These are phyloP conservation scores for Hygrophorus russula DNA, from an alignment of 768 basidiomycete genomes.

Conservation along the genomic window DNA sequence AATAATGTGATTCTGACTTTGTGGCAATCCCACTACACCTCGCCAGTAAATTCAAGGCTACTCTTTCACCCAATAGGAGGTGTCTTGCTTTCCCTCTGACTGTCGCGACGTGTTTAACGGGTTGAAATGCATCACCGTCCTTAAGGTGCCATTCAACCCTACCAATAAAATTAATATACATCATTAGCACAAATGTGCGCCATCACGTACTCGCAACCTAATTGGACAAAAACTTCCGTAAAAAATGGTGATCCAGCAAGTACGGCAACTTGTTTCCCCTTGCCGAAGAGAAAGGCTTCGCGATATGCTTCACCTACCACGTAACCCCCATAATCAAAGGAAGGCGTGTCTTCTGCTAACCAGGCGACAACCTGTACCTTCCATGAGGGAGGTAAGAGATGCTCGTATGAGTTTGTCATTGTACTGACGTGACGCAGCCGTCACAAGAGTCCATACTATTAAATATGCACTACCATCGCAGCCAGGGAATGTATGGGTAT, in stretches of 20 bases:
- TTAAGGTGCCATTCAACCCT: slow-evolving; percentile 91
- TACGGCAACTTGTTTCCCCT: slow-evolving; percentile 67
- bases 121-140: slow-evolving; percentile 76
- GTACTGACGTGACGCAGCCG: too few relatives aligned
- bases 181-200: neutral
- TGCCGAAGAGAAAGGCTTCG: slow-evolving; percentile 84
- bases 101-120: slow-evolving; percentile 80
- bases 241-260: slow-evolving; percentile 95
- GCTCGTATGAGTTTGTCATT: slow-evolving; percentile 28
- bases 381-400: slow-evolving; percentile 93
- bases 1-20: slow-evolving; percentile 35
- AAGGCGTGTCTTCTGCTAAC: slow-evolving; percentile 91
- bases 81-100: slow-evolving; percentile 84
- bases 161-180: neutral
- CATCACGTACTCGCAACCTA: slow-evolving; percentile 76
- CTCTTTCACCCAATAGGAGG: slow-evolving; percentile 83
- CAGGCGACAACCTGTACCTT: slow-evolving; percentile 68
- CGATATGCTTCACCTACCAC: slow-evolving; percentile 87
- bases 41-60: slow-evolving; percentile 88
- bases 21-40: slow-evolving; percentile 96
- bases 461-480: too few relatives aligned
- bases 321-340: slow-evolving; percentile 93
- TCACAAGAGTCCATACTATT: too few relatives aligned
- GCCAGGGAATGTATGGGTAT: too few relatives aligned
- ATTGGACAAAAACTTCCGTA: slow-evolving; percentile 80